Evolutionary conservation across 768 basidiomycete genomes (phyloP).

Genomic region (Kondoa malvinella): DNA sequence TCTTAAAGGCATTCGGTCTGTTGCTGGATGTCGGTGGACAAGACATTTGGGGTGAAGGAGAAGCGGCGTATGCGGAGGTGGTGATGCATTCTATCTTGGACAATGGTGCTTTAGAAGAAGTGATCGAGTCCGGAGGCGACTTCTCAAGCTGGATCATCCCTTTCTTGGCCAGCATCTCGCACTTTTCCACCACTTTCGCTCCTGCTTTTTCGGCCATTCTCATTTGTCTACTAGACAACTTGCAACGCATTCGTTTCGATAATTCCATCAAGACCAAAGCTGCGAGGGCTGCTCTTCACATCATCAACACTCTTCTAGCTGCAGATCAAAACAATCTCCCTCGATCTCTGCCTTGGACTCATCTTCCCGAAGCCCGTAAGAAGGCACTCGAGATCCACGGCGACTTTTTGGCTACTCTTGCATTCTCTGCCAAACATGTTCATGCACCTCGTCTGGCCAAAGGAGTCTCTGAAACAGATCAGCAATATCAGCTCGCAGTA

Average conservation of each 20-base stretch:
- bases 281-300: constrained; percentile 39
- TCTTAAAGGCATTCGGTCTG: constrained; percentile 1
- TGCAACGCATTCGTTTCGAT: constrained; percentile 59
- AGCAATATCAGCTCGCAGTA: background rate
- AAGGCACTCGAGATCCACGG: constrained; percentile 21
- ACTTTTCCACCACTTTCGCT: constrained; percentile 44
- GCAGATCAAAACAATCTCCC: constrained; percentile 39
- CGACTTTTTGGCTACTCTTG: constrained; percentile 34
- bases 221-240: constrained; percentile 59
- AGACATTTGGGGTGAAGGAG: constrained; percentile 53
- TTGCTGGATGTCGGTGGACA: constrained; percentile 31
- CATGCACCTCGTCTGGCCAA: constrained; percentile 29
- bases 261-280: constrained; percentile 42
- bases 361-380: constrained; percentile 4
- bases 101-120: constrained; percentile 37
- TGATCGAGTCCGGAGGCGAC: constrained; percentile 26
- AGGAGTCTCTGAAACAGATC: constrained; percentile 18
- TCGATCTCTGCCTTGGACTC: constrained; percentile 37
- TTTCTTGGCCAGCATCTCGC: constrained; percentile 50
- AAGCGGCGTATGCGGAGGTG: constrained; percentile 54
- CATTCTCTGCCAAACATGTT: constrained; percentile 26
- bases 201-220: constrained; percentile 57
- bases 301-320: constrained; percentile 13
- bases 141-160: constrained; percentile 37
- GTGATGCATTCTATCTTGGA: constrained; percentile 70